These are phyloP conservation scores for Cercospora berteroae DNA, from an alignment of 2,329 filamentous ascomycete species.

Conservation along the genomic window DNA sequence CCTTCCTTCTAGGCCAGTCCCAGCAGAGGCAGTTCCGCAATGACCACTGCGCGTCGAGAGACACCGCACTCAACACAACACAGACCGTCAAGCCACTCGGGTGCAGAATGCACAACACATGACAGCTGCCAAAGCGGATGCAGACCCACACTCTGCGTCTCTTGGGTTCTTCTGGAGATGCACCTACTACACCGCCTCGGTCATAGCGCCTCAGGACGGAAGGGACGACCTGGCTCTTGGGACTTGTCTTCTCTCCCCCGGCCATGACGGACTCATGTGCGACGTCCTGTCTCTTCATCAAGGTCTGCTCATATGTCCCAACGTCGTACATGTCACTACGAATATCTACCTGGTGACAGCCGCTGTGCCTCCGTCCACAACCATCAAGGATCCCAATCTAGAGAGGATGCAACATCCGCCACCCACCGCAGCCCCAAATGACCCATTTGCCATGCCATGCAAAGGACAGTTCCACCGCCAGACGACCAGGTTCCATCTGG, in stretches of 20 bases:
- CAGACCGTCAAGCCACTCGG: not conserved
- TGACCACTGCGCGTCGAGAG: not conserved
- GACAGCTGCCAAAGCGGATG: conserved; percentile 23
- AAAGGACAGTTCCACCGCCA: not conserved
- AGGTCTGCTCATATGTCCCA: not conserved
- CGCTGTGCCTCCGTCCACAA: not conserved
- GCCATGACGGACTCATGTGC: conserved; percentile 13
- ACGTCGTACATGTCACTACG: conserved; percentile 10
- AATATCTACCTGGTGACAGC: not conserved
- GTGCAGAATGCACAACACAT: conserved; percentile 10
- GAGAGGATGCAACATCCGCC: not conserved
- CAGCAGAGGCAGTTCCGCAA: not conserved
- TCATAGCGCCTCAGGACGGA: not conserved
- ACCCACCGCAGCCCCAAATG: not conserved
- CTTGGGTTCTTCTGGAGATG: not conserved
- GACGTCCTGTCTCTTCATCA: conserved; percentile 2
- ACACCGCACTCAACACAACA: not conserved
- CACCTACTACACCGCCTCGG: not conserved
- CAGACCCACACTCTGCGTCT: not conserved
- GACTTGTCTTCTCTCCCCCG: not conserved
- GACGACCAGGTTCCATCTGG: not conserved
- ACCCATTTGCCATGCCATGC: not conserved
- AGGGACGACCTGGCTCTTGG: conserved; percentile 8
- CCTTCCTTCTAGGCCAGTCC: not conserved
- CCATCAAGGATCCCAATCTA: not conserved